phyloP scores from a whole-genome alignment of 495 filamentous ascomycete species.

The Penicillium crystallinum region DNA sequence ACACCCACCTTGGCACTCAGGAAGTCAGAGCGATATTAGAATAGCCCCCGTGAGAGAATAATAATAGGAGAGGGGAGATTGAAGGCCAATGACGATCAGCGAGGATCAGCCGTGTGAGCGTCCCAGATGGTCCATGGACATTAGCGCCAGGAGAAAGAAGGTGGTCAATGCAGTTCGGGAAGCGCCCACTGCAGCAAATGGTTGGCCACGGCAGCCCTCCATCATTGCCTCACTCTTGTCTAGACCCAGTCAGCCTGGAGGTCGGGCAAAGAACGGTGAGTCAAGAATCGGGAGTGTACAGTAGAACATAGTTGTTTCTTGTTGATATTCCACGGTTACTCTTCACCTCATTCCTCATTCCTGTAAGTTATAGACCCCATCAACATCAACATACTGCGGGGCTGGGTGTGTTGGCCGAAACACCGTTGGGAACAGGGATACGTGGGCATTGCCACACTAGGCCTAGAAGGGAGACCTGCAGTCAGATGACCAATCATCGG shows the following conservation, averaged over 20 bases:
- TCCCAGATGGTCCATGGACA: constrained; percentile 5
- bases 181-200: constrained; percentile 3
- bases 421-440: constrained; percentile 3
- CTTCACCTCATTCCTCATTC: no score
- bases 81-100: neutral
- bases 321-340: no score
- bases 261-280: constrained; percentile 2
- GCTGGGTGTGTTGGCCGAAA: constrained; percentile 5
- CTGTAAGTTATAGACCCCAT: no score
- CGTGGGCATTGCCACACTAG: constrained; percentile 8
- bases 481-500: constrained; percentile 2
- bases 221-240: constrained; percentile 9
- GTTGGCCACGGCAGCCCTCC: constrained; percentile 10
- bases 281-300: no score
- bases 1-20: no score
- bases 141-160: constrained; percentile 11
- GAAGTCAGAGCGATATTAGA: no score
- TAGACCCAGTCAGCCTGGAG: constrained; percentile 2
- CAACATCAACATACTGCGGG: no score
- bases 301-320: no score
- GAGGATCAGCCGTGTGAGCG: neutral
- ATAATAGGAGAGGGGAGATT: constrained; percentile 1
- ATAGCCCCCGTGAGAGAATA: no score
- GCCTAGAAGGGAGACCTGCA: neutral
- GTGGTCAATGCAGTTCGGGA: constrained; percentile 7